These are phyloP conservation scores for Schizonepeta tenuifolia DNA, from an alignment of 257 asterid species.

Conservation along the genomic window DNA sequence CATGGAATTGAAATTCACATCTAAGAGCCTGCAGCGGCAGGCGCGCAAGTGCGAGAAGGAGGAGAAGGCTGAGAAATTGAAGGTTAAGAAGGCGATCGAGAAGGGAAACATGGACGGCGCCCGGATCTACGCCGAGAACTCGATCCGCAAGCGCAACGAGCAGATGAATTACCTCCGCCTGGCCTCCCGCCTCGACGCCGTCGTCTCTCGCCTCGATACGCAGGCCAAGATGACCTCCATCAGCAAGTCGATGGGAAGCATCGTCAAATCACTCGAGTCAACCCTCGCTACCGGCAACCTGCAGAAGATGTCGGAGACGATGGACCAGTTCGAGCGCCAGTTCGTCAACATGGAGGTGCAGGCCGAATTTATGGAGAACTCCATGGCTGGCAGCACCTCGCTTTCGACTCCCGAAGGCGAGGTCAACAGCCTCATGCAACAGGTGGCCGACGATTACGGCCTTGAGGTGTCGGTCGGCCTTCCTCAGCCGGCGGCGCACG, in stretches of 20 bases:
- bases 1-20: slow-evolving; percentile 92
- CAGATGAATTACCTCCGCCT: slow-evolving; percentile 97
- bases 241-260: slow-evolving; percentile 84
- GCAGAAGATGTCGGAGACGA: slow-evolving; percentile 98
- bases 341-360: slow-evolving; percentile 98
- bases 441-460: slow-evolving; percentile 97
- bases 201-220: slow-evolving; percentile 93
- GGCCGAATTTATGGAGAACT: slow-evolving; percentile 99
- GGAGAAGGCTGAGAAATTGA: slow-evolving; percentile 87
- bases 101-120: slow-evolving; percentile 99
- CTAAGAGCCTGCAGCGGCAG: slow-evolving; percentile 85
- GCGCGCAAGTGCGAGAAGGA: slow-evolving; percentile 94
- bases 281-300: slow-evolving; percentile 81
- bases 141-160: slow-evolving; percentile 94
- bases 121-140: slow-evolving; percentile 96
- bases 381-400: slow-evolving; percentile 98
- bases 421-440: slow-evolving; percentile 91
- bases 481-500: slow-evolving; percentile 84
- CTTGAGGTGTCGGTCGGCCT: slow-evolving; percentile 96
- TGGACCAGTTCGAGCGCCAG: slow-evolving; percentile 93
- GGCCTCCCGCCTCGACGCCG: slow-evolving; percentile 94
- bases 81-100: slow-evolving; percentile 95
- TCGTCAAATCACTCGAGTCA: slow-evolving; percentile 88
- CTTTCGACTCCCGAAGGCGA: slow-evolving; percentile 93
- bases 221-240: slow-evolving; percentile 91